Evolutionary conservation across 2,329 filamentous ascomycete genomes (phyloP), one percentile per base, ranked within the genome.

Genomic region (Sporothrix humicola): DNA sequence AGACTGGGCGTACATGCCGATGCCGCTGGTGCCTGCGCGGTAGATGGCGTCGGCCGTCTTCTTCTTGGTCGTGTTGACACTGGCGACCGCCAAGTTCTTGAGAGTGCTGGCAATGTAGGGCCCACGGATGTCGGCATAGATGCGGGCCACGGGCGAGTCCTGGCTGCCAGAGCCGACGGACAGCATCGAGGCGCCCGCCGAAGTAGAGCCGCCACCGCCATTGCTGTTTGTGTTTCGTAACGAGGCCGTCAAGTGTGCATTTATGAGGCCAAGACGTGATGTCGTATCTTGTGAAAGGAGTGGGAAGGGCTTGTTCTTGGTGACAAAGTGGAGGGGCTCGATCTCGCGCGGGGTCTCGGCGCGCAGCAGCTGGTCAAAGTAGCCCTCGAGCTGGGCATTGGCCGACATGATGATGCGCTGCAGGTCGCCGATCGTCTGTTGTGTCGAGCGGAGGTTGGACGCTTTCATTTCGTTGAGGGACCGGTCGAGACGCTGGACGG

Each of bases 401-500:
- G 94, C 96, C 4, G 90, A 89, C 78, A 91, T 92, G 74, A 98
- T 85, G 50, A 99, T 86, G 10, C 90, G 88, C 72, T 89, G 91
- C 72, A 97, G 88, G 75, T 98, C 94, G 61, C 89, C 85, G 73
- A 96, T 93, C 2, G 94, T 94, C 81, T 95, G 91, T 80, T 98
- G 95, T 74, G 98, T 98, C 10, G 95, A 93, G 73, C 93, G 91
- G 70, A 99, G 84, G 77, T 98, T 98, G n/a, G 95, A 95, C 2
- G 92, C 88, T 80, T 92, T 93, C 84, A 99, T 91, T 75, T 97
- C 93, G 74, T 86, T 83, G 72, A 98, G 86, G n/a, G 95, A 93
- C 80, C 92, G 92, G 78, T 92, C 94, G 46, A 97, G 89, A 58
- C 96, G 92, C 83, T 97, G 96, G 77, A 98, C 89, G 6, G 95